Evolutionary conservation across 2,329 filamentous ascomycete genomes (phyloP).

Genomic region (Thyridium curvatum): DNA sequence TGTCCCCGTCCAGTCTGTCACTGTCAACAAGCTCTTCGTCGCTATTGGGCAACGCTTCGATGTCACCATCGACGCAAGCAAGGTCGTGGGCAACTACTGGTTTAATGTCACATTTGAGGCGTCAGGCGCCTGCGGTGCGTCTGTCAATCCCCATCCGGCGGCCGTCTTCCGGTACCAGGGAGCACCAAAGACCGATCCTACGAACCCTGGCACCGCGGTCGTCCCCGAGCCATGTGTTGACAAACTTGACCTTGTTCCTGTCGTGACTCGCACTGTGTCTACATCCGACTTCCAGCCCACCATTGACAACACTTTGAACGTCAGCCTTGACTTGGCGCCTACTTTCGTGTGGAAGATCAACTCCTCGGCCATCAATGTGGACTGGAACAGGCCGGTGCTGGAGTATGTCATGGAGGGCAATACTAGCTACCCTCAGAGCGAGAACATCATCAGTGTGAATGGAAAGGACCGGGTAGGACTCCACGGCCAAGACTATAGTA

Average conservation of each 20-base stretch:
- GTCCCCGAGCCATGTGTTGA: conserved; percentile 13
- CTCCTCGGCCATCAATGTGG: conserved; percentile 18
- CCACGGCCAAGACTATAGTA: conserved; percentile 12
- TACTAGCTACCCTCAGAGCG: conserved; percentile 14
- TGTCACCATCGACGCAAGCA: conserved; percentile 35
- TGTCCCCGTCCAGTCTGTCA: conserved; percentile 44
- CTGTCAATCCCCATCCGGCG: conserved; percentile 16
- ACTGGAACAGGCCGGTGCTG: conserved; percentile 27
- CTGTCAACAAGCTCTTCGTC: conserved; percentile 40
- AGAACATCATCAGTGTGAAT: conserved; percentile 18
- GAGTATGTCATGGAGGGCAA: conserved; percentile 21
- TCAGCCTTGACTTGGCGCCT: conserved; percentile 4
- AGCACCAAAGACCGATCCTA: conserved; percentile 13
- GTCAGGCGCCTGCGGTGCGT: conserved; percentile 14
- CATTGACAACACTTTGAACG: conserved; percentile 6
- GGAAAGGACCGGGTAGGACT: conserved; percentile 11
- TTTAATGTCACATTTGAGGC: not conserved
- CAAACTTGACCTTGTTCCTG: conserved; percentile 2
- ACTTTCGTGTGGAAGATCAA: conserved; percentile 14
- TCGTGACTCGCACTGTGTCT: conserved; percentile 3
- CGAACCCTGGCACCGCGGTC: conserved; percentile 9
- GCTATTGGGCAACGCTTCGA: conserved; percentile 39
- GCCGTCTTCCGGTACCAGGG: conserved; percentile 20
- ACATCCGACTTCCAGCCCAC: not conserved
- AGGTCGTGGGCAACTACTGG: conserved; percentile 14